phyloP scores from a whole-genome alignment of 2,329 filamentous ascomycete genomes.

The Hymenoscyphus scutula region DNA sequence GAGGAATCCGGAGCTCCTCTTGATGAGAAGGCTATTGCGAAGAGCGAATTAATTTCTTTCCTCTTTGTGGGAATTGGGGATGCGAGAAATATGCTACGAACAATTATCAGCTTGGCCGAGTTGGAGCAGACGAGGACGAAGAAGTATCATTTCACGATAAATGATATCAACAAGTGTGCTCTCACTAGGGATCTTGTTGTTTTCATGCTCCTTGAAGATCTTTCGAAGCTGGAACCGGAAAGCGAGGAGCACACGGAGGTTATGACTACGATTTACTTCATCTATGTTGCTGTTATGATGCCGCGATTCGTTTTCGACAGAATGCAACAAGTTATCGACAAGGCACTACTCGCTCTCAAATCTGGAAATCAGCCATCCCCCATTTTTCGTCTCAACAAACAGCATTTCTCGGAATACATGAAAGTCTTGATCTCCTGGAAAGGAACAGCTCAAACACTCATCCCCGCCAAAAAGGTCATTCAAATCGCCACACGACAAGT shows the following conservation, averaged over 20 bases:
- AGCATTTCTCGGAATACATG: conserved; percentile 14
- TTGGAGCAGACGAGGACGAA: not conserved
- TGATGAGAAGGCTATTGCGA: not conserved
- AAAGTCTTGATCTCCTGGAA: conserved; percentile 15
- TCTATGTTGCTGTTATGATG: conserved; percentile 19
- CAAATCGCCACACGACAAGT: conserved; percentile 3
- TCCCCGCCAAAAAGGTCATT: conserved; percentile 8
- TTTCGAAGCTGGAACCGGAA: conserved; percentile 2
- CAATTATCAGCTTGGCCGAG: conserved; percentile 13
- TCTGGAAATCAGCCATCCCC: conserved; percentile 10
- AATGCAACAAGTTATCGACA: conserved; percentile 11
- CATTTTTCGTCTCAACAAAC: conserved; percentile 16
- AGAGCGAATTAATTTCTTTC: conserved; percentile 13
- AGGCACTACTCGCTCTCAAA: conserved; percentile 10
- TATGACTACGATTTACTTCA: conserved; percentile 17
- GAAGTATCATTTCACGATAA: conserved; percentile 20
- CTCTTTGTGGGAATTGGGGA: conserved; percentile 19
- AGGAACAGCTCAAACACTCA: conserved; percentile 6
- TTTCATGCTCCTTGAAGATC: conserved; percentile 19
- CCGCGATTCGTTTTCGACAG: conserved; percentile 17
- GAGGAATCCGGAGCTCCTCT: not conserved
- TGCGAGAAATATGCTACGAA: conserved; percentile 14
- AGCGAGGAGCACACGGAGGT: conserved; percentile 12
- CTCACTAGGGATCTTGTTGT: conserved; percentile 18
- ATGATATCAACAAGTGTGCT: conserved; percentile 17